These are phyloP conservation scores for Colletotrichum sp. DNA, from an alignment of 2,329 filamentous ascomycete genomes.

Conservation along the genomic window DNA sequence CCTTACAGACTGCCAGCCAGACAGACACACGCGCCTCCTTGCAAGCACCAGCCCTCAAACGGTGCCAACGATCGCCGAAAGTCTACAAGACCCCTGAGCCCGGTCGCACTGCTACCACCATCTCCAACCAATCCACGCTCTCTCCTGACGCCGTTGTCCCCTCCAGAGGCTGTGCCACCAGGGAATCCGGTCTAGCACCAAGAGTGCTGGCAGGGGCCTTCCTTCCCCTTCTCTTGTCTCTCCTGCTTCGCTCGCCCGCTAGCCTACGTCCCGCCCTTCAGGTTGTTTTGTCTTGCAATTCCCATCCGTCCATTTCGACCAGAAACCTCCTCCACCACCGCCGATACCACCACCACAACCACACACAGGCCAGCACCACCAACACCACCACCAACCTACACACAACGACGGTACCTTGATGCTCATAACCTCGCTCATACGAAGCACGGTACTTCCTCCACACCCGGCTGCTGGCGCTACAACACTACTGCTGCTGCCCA, in stretches of 20 bases:
- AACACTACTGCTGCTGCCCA: neutral
- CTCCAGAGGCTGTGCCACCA: conserved; percentile 18
- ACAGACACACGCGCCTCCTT: conserved; percentile 14
- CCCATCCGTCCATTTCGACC: neutral
- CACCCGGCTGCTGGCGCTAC: neutral
- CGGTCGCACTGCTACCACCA: conserved; percentile 7
- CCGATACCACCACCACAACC: neutral
- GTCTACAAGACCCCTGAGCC: conserved; percentile 22
- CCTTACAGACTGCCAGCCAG: neutral
- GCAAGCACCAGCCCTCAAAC: conserved; percentile 18
- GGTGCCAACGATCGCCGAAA: conserved; percentile 19
- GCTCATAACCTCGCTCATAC: neutral
- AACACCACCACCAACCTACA: neutral
- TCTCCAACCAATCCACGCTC: conserved; percentile 10
- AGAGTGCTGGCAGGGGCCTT: conserved; percentile 15
- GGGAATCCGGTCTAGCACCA: conserved; percentile 5
- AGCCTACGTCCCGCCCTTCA: conserved; percentile 9
- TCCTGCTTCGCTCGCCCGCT: neutral
- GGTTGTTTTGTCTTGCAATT: conserved; percentile 6
- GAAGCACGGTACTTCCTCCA: neutral
- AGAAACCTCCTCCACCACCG: neutral
- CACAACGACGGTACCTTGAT: neutral
- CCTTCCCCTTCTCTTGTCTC: conserved; percentile 16
- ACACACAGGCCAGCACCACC: neutral
- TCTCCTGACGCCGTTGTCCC: conserved; percentile 14